These are phyloP conservation scores for Ambrosia hybrid DNA, from an alignment of 140 eudicot genomes.

Conservation along the genomic window DNA sequence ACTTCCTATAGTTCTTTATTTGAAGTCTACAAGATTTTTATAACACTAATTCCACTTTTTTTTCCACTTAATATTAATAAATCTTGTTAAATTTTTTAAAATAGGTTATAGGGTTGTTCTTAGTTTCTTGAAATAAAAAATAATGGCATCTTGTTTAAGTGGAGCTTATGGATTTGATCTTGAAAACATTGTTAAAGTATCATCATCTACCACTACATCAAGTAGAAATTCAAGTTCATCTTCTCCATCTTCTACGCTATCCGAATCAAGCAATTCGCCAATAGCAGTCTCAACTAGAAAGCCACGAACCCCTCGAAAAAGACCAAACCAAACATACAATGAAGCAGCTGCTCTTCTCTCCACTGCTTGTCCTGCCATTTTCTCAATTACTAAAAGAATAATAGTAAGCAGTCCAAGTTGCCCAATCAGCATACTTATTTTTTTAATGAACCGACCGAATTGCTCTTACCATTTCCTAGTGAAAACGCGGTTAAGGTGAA, in stretches of 20 bases:
- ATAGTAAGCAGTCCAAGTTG: constrained; percentile 48
- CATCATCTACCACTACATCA: constrained; percentile 39
- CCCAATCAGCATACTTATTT: constrained; percentile 32
- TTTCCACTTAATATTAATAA: constrained; percentile 1
- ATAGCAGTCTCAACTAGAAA: constrained; percentile 55
- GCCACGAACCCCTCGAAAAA: constrained; percentile 80
- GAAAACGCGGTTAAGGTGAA: constrained; percentile 50
- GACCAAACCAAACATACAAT: constrained; percentile 86
- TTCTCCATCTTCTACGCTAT: constrained; percentile 67
- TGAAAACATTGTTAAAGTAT: constrained; percentile 43
- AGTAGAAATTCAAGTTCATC: constrained; percentile 51
- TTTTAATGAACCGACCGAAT: constrained; percentile 52
- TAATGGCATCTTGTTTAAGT: constrained; percentile 54
- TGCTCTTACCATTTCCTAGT: constrained; percentile 54
- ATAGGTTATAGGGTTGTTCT: background rate
- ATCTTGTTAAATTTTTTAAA: constrained; percentile 2
- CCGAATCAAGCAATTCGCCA: constrained; percentile 72
- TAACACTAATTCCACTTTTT: background rate
- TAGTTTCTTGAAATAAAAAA: constrained; percentile 16
- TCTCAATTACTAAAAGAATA: constrained; percentile 48
- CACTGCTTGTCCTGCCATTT: constrained; percentile 81
- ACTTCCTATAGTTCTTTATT: constrained; percentile 14
- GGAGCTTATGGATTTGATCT: constrained; percentile 60
- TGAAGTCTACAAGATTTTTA: constrained; percentile 9
- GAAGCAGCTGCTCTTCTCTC: constrained; percentile 90